Base-by-base conservation (phyloP, 768 basidiomycete species). In the Cyclocybe aegerita region DNA sequence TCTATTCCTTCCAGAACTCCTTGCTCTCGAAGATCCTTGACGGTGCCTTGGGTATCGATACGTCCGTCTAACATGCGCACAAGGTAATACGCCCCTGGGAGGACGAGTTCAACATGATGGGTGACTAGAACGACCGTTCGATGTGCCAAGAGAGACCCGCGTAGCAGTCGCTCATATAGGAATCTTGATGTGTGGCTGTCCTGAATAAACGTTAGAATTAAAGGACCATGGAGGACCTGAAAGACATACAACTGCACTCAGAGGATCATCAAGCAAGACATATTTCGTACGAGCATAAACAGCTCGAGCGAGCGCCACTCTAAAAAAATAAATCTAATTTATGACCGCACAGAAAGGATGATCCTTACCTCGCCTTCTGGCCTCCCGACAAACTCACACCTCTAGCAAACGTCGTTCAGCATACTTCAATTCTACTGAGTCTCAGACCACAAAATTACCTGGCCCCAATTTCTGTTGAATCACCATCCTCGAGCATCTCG, bases 401-500 rank as follows among this genome's bases (percentile, higher is more conserved):
- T 46, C 83, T 83, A 23, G 29, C 32, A 61, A 30, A 14, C 12
- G 17, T 29, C 10, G 9, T 38, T 39, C 11, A 46, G 9, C 29
- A 39, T 29, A 45, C 4, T 7, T 33, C 7, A 40, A 42, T 11
- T 44, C 49, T 16, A 31, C 43, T 39, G 23, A 61, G 16, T 31
- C 9, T 12, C 31, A 36, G 16, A 23, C 12, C 8, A 23, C 15
- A 48, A 32, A 61, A 73, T 9, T 43, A 80, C 75, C 83, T 74
- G 10, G 83, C 85, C 10, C 92, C 92, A 56, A 95, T 90, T 68
- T 92, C 88, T 1, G 91, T 93, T 48, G 68, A 71, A 61, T 92
- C 93, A 0, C 96, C 96, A 59, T 94, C 86, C 49, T 95, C 90
- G 1, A 98, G 66, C 9, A 93, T 79, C 4, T 87, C 81, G 49